A percentile compares a stretch with the other conserved stretches of the same genome.
Conservation (phyloP, 345 rosid species). For the Erodium maritimum region DNA sequence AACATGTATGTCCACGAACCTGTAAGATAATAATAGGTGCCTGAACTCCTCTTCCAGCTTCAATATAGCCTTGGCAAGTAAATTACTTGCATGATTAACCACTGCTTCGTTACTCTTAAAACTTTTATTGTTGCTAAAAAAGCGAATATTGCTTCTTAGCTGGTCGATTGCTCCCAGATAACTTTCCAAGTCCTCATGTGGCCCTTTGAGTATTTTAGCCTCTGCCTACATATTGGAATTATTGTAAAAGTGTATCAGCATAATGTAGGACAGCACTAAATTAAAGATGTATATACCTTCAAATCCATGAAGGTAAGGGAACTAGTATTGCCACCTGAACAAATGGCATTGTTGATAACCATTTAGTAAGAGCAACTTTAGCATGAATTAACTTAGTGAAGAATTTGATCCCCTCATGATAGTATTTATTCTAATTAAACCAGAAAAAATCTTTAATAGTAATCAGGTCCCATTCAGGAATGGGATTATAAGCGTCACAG, state of each 20-base stretch:
- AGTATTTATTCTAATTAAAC: not conserved
- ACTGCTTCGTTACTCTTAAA: conserved; percentile 64
- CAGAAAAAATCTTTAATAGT: not conserved
- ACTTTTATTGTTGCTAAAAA: conserved; percentile 58
- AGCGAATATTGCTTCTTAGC: conserved; percentile 57
- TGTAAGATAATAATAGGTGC: conserved; percentile 65
- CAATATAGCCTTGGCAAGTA: conserved; percentile 84
- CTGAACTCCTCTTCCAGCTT: conserved; percentile 92
- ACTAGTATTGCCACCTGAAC: not conserved
- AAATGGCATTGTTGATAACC: not conserved
- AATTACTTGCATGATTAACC: conserved; percentile 52
- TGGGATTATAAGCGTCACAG: not conserved
- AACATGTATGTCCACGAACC: conserved; percentile 31
- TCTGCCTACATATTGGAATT: conserved; percentile 59
- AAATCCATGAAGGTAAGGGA: not conserved
- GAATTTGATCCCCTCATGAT: not conserved
- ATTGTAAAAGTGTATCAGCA: conserved; percentile 2
- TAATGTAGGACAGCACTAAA: no score
- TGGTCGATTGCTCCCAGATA: conserved; percentile 84
- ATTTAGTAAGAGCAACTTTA: no score
- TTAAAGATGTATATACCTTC: not conserved
- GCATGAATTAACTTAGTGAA: no score
- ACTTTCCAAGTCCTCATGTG: conserved; percentile 87
- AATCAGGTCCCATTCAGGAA: not conserved
- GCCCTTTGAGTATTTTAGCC: conserved; percentile 83